Evolutionary conservation across 371 early-diverging fungal genomes (phyloP), one percentile per base, ranked within the genome.

Genomic region (Mortierella sp.): DNA sequence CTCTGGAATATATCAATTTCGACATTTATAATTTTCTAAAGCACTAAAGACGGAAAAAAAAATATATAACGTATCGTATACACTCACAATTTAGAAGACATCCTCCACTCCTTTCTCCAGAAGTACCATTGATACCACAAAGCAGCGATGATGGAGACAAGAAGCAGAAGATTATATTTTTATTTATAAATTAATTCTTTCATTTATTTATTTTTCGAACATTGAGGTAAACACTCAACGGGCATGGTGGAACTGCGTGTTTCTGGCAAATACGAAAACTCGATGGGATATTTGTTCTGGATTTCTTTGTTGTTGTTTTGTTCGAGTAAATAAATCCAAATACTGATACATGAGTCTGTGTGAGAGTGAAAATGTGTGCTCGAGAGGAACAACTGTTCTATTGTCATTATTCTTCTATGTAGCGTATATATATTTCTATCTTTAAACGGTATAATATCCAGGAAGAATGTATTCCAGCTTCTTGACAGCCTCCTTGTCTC

Each of bases 381-480:
- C n/a, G n/a, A 40, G 13, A 26, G 29, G 17, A 51, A 32, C n/a
- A n/a, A 15, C 19, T 29, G 28, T 45, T 40, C 31, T 58, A 34
- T 58, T 29, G 55, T 29, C 40, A 40, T 40, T 40, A 19, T 40
- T 26, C 61, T 43, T 60, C 43, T 40, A 40, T 40, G 17, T 9
- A 31, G 10, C 17, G 13, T 29, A 26, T 56, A 28, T 29, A 15
- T 40, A 40, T 40, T 45, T 45, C 45, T 19, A 19, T 22, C 40
- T 35, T 60, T 68, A 75, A 28, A 65, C 72, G 68, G 75, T 72
- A 58, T 75, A 95, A 77, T 95, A 94, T 64, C 91, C 91, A 56
- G 97, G 96, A 62, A 96, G 89, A 62, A 97, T 82, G 74, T 89
- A 97, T 61, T 92, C 87, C 77, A 97, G 77, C 85, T 93, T 95